Evolutionary conservation across 129 eudicot genomes (phyloP).

Genomic region (Daucus carota): DH1_v3.0 NC_030387.2:963501-964000

Average conservation of each 20-base stretch:
- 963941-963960: background rate
- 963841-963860: background rate
- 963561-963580: conserved; percentile 34
- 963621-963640: conserved; percentile 51
- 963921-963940: background rate
- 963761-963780: background rate
- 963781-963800: background rate
- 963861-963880: background rate
- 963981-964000: too few species aligned
- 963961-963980: background rate
- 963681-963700: background rate
- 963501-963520: conserved; percentile 76
- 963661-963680: background rate
- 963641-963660: background rate
- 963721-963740: background rate
- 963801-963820: background rate
- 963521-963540: conserved; percentile 67
- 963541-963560: conserved; percentile 70
- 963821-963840: background rate
- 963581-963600: conserved; percentile 52
- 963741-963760: background rate
- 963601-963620: conserved; percentile 30
- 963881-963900: too few species aligned
- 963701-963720: conserved; percentile 3
- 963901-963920: too few species aligned